phyloP scores from a whole-genome alignment of 352 stramenopile species.

The Pythium monospermum region DNA sequence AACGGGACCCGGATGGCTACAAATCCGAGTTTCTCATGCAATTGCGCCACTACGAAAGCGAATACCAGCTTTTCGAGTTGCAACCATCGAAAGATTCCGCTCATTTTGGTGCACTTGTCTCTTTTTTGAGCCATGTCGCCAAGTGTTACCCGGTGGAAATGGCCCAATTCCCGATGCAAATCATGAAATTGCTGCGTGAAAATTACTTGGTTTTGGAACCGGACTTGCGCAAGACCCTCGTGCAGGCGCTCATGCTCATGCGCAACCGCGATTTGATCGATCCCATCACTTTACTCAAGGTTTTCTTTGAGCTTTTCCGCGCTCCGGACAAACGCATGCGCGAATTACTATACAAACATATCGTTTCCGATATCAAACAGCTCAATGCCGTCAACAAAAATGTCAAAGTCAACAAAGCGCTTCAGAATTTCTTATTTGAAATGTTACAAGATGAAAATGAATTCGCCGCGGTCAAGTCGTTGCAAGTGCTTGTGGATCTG shows the following conservation, averaged over 20 bases:
- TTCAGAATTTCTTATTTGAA: conserved; percentile 95
- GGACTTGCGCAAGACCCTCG: conserved; percentile 92
- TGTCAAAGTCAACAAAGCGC: conserved; percentile 93
- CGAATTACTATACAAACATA: conserved; percentile 94
- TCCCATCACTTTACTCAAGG: conserved; percentile 90
- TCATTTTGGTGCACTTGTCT: conserved; percentile 94
- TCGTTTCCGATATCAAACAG: conserved; percentile 93
- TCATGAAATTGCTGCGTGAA: conserved; percentile 91
- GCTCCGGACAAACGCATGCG: conserved; percentile 95
- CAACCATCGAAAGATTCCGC: conserved; percentile 88
- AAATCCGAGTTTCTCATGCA: conserved; percentile 97
- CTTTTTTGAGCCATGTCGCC: conserved; percentile 93
- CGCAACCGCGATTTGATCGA: conserved; percentile 92
- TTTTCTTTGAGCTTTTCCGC: conserved; percentile 97
- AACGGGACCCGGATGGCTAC: conserved; percentile 95
- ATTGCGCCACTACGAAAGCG: conserved; percentile 93
- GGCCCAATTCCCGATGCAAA: conserved; percentile 81
- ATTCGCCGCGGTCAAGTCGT: conserved; percentile 80
- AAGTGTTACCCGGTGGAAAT: conserved; percentile 88
- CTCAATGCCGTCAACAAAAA: conserved; percentile 90
- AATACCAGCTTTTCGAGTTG: conserved; percentile 95
- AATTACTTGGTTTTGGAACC: conserved; percentile 88
- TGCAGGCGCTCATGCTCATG: conserved; percentile 95
- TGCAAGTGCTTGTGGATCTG: conserved; percentile 93
- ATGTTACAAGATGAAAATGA: conserved; percentile 91